Conservation (phyloP, 345 rosid genomes). For the Citrus sp. region DNA sequence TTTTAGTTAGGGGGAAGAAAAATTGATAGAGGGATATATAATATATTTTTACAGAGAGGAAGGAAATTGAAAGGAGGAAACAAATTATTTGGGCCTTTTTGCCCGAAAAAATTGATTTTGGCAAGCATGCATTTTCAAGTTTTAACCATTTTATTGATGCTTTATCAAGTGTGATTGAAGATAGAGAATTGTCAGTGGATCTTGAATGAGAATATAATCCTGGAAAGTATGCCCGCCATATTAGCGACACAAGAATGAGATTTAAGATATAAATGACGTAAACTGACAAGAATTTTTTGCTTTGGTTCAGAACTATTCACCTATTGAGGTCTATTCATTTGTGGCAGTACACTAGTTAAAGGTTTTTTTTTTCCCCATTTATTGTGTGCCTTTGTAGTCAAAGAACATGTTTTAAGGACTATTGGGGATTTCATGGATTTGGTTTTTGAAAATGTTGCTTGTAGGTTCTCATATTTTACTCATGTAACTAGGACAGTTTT, state of each 20-base stretch:
- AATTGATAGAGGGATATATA: neutral
- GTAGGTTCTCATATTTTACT: neutral
- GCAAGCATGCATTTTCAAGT: neutral
- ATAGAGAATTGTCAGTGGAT: neutral
- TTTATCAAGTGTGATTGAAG: neutral
- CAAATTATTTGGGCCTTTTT: neutral
- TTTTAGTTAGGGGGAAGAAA: neutral
- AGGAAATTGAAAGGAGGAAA: neutral
- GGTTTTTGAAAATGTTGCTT: neutral
- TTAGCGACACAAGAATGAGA: neutral
- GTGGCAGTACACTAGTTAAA: neutral
- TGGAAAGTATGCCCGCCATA: neutral
- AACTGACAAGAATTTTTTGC: neutral
- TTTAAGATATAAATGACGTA: neutral
- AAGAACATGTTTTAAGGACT: neutral
- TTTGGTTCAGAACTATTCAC: neutral
- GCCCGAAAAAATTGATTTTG: neutral
- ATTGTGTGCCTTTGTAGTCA: neutral
- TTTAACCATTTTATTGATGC: neutral
- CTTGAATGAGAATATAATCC: neutral
- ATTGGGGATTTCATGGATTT: neutral
- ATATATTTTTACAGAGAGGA: neutral
- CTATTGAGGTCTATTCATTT: neutral
- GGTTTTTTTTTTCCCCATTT: too few relatives aligned
- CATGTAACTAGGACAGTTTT: neutral